A percentile compares a stretch with the other conserved stretches of the same genome.
Evolutionary conservation across 305 asterid species (phyloP).

Genomic region (Ruellia speciosa): DNA sequence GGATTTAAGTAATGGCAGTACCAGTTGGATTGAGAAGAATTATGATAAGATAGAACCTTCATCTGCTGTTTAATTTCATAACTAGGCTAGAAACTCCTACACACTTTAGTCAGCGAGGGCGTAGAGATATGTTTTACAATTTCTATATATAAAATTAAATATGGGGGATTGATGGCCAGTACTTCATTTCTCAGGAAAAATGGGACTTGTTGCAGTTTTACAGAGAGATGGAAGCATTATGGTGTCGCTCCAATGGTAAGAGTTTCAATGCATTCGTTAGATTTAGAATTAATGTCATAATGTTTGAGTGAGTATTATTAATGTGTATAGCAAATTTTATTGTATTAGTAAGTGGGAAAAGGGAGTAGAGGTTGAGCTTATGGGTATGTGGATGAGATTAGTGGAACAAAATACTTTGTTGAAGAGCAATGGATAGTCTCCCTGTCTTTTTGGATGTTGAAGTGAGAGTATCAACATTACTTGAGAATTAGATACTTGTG

Average conservation of each 20-base stretch:
- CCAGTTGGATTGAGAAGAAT: slow-evolving; percentile 10
- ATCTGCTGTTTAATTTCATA: slow-evolving; percentile 6
- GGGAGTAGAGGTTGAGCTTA: slow-evolving; percentile 2
- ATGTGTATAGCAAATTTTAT: slow-evolving; percentile 18
- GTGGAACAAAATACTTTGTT: neutral
- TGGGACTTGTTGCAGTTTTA: slow-evolving; percentile 24
- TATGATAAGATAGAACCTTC: slow-evolving; percentile 2
- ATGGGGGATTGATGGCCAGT: slow-evolving; percentile 23
- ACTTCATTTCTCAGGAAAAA: slow-evolving; percentile 37
- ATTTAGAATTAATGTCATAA: slow-evolving; percentile 22
- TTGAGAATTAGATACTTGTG: neutral
- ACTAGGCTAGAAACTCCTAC: slow-evolving; percentile 17
- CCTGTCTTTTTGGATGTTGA: neutral
- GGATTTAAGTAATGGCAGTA: slow-evolving; percentile 8
- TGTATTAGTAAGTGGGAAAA: slow-evolving; percentile 9
- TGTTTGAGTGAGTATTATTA: slow-evolving; percentile 3
- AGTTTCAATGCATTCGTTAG: slow-evolving; percentile 23
- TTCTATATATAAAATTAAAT: slow-evolving; percentile 14
- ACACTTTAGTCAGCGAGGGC: slow-evolving; percentile 12
- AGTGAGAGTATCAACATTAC: neutral
- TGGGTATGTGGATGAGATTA: neutral
- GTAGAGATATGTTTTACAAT: slow-evolving; percentile 16
- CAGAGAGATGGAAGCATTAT: slow-evolving; percentile 23
- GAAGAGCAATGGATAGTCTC: neutral
- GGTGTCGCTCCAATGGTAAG: slow-evolving; percentile 27